Evolutionary conservation across 331 rosid genomes (phyloP), one percentile per base, ranked within the genome.

Genomic region (Malus hybrid): DNA sequence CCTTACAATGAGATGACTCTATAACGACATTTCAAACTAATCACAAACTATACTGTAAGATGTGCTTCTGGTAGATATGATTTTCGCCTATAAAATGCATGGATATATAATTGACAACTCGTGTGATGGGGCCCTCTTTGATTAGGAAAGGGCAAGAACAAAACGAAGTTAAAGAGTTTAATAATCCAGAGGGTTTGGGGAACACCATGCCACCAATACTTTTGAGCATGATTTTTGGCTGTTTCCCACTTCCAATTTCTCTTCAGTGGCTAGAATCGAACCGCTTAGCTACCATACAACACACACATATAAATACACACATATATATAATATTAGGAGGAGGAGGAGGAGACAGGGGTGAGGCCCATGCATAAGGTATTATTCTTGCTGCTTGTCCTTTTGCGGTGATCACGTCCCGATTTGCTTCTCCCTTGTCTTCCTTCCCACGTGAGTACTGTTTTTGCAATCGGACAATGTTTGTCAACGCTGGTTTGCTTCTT

Each of bases 331-430:
- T 69, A 48, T 10, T 42, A 24, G 28, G 29, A 46, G 73, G 14
- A 46, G 15, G 32, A 34, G 56, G 24, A 24, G 24, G 24, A 24
- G 24, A 72, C 76, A 72, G 27, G 32, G 70, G 75, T 73, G 42
- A 77, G 88, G 81, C 77, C 93, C 87, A 80, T 82, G 75, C 72
- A 42, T 85, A 79, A 70, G 84, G 75, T 76, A 42, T 85, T 80
- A 75, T 87, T 86, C 88, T 78, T 78, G 78, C 11, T 84, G 84
- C 54, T 76, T 81, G 84, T 79, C 81, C 54, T 77, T 78, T 78
- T 65, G 29, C 16, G 34, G 70, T 36, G 61, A 65, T 81, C 78
- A 7, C 77, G 29, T 70, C 74, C 70, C 60, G 71, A 52, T 76
- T 76, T 72, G 62, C 70, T 81, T 46, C 52, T 27, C 55, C 39